Percentiles rank a stretch among this genome's conserved stretches.
Conservation (phyloP, 2,329 filamentous ascomycete species). For the Fusarium sp. region DNA sequence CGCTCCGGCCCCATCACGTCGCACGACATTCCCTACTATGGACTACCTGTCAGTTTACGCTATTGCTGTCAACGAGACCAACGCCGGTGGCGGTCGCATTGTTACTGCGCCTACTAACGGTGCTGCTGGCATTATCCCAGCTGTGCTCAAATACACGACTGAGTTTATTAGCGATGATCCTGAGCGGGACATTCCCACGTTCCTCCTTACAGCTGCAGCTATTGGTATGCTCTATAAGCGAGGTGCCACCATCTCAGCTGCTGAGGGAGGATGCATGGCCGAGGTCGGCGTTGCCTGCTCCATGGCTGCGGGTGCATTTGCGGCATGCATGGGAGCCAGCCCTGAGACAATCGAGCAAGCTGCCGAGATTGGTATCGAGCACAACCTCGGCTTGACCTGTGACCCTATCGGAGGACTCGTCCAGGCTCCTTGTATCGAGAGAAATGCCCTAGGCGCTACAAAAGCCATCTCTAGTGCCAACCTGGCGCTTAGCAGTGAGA, state of each 20-base stretch:
- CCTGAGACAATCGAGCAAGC: conserved; percentile 63
- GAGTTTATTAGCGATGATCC: conserved; percentile 63
- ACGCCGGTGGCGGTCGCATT: conserved; percentile 61
- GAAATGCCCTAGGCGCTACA: conserved; percentile 62
- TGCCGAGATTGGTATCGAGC: conserved; percentile 64
- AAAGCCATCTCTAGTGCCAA: conserved; percentile 64
- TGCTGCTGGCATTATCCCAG: conserved; percentile 62
- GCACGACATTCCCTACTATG: conserved; percentile 62
- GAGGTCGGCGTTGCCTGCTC: conserved; percentile 64
- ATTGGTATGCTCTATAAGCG: conserved; percentile 66
- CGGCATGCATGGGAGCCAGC: conserved; percentile 62
- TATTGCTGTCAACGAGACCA: conserved; percentile 65
- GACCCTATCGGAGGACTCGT: conserved; percentile 63
- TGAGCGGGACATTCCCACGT: conserved; percentile 61
- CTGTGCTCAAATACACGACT: conserved; percentile 61
- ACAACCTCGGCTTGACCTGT: conserved; percentile 62
- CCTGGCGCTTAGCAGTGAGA: conserved; percentile 58
- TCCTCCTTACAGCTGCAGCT: conserved; percentile 60
- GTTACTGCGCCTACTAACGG: conserved; percentile 64
- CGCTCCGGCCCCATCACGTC: conserved; percentile 57
- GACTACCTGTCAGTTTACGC: conserved; percentile 63
- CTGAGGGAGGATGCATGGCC: conserved; percentile 65
- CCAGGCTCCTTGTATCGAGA: conserved; percentile 63
- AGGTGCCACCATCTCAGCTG: conserved; percentile 62
- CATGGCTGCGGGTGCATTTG: conserved; percentile 63